Base-by-base conservation (phyloP, 106 monocot species). In the Posidonia australis region DNA sequence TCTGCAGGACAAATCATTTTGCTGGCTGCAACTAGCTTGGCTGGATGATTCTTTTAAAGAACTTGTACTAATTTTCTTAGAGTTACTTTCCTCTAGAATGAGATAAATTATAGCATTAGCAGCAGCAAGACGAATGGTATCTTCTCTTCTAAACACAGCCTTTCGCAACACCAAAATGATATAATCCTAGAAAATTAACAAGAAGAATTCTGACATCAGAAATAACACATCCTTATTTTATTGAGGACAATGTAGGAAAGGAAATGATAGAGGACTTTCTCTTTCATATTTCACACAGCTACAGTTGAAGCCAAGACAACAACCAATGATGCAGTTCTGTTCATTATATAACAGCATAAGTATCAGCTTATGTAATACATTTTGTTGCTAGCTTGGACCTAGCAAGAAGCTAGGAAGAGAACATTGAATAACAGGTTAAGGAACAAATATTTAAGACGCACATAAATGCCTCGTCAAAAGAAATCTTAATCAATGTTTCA, bases 1-100 rank as follows among this genome's bases (percentile, higher is more conserved):
- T 45, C 65, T 66, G 45, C 25, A 23, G 17, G 69, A 54, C 46
- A 76, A 48, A 30, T 80, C 86, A 78, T 60, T 65, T 74, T 90
- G 86, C 56, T 96, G 96, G 66, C 96, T 96, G 66, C 77, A 86
- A 72, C 96, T 96, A 60, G 96, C 86, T 72, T 96, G 96, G 62
- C 96, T 96, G 13, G 96, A 90, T 51, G 96, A 96, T 26, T 90
- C 90, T 62, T 82, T 72, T 49, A 84, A 48, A 60, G 77, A 59
- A 68, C 77, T 76, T 43, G 52, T 28, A 27, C 67, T 63, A 63
- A 29, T 79, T 87, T 74, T 82, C 70, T 63, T 78, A 10, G 53
- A 84, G 54, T 61, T 87, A 31, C 41, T 75, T 71, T 90, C 84
- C 32, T 64, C 44, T 36, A 82, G 49, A 67, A 96, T 90, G 51